Evolutionary conservation across 2,329 filamentous ascomycete genomes (phyloP), one percentile per base, ranked within the genome.

Genomic region (Mollisiaceae sp.): DNA sequence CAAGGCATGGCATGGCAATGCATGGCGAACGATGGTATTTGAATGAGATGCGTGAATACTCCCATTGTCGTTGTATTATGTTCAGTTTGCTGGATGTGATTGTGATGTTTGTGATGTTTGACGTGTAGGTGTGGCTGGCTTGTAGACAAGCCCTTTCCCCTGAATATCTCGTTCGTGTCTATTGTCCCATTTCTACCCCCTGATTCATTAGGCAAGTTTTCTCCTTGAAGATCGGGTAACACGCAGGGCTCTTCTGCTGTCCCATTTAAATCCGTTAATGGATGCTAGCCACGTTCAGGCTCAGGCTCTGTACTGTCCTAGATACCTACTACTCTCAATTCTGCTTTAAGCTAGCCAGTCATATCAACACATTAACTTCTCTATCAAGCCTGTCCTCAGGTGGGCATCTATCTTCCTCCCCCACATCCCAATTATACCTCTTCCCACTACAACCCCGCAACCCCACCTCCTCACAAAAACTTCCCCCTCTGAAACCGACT

Each of bases 391-490:
- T 32, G 3, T 32, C 3, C 27, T 32, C 27, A n/a, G n/a, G n/a
- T n/a, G n/a, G n/a, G n/a, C n/a, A n/a, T n/a, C n/a, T n/a, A n/a
- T n/a, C n/a, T n/a, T n/a, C n/a, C n/a, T n/a, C n/a, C n/a, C n/a
- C n/a, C n/a, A 41, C 38, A 41, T 41, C 11, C 12, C 38, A 41
- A 41, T 14, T 9, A 14, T 18, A 41, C 11, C 15, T 9, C 11
- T 9, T 41, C 38, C 3, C 4, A 41, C n/a, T 6, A 50, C 9
- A 20, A 24, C 45, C n/a, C 1, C 24, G n/a, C 41, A 43, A 43
- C n/a, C n/a, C 8, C n/a, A 18, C 1, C 3, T 6, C 5, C n/a
- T 77, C 72, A 89, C 65, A 89, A 74, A 70, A 82, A 89, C 20
- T 82, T 88, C 27, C 75, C 75, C n/a, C 75, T 75, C 60, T 75